These are phyloP conservation scores for Pseudophaeomoniella oleicola DNA, from an alignment of 2,329 filamentous ascomycete species.

Conservation along the genomic window DNA sequence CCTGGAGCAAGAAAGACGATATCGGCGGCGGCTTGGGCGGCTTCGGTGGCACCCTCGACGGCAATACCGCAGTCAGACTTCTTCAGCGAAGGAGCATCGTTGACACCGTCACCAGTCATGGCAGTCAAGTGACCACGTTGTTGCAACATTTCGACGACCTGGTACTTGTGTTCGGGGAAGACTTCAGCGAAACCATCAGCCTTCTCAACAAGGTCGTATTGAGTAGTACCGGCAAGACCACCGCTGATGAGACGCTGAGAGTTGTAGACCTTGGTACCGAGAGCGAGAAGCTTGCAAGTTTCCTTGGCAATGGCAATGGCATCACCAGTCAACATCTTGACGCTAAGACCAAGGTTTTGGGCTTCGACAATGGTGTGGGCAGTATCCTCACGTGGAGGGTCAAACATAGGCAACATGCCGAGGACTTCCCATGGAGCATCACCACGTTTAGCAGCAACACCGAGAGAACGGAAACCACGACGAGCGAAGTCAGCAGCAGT, in stretches of 20 bases:
- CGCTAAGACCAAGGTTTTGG: constrained; percentile 59
- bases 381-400: constrained; percentile 64
- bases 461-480: constrained; percentile 67
- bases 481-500: constrained; percentile 64
- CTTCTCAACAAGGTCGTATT: constrained; percentile 63
- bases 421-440: constrained; percentile 59
- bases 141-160: constrained; percentile 62
- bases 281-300: constrained; percentile 68
- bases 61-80: constrained; percentile 63
- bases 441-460: constrained; percentile 66
- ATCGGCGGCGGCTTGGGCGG: constrained; percentile 57
- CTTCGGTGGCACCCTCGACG: constrained; percentile 57
- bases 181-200: constrained; percentile 62
- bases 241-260: constrained; percentile 64
- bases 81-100: constrained; percentile 59
- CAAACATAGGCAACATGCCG: constrained; percentile 68
- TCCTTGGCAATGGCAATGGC: constrained; percentile 68
- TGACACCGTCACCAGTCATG: constrained; percentile 66
- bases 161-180: constrained; percentile 63
- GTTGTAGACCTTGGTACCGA: constrained; percentile 70
- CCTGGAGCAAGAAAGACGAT: constrained; percentile 63
- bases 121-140: constrained; percentile 59
- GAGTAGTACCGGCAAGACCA: constrained; percentile 56
- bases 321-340: constrained; percentile 74
- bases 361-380: constrained; percentile 66